Base-by-base conservation (phyloP, 129 eudicot genomes). In the Arctium minus region DNA sequence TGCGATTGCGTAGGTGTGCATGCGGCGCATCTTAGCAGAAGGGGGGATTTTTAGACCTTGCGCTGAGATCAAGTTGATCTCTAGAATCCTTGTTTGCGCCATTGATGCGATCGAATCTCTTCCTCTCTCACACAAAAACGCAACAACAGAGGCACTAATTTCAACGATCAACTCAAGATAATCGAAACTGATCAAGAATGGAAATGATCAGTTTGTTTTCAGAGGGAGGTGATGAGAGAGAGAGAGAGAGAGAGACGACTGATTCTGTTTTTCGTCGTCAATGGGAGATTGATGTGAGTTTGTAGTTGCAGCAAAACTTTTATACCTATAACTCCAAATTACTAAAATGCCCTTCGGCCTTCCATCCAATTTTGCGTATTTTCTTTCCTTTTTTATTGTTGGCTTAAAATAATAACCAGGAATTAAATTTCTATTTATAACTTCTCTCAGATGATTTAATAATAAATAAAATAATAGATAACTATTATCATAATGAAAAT, bases 51-150 rank as follows among this genome's bases (percentile, higher is more conserved):
- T 96, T 1, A 96, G 89, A 18, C 85, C 83, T 83, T 93, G 99
- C 11, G 95, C 99, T 22, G 97, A 93, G 90, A 96, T 91, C 89
- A 96, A 72, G 91, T 89, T 96, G 82, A 96, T 93, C 91, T 96
- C 99, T 0, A 96, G 89, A 68, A 96, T 86, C 48, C 90, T 87
- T 22, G 89, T 81, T 10, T 86, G 79, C 33, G 86, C 35, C 86
- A 78, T 79, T 13, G 72, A 44, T 44, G 13, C 3, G 22, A 65
- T n/a, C 3, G 22, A 65, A 30, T 29, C 44, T 40, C 69, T 81
- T 74, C 72, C 85, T 81, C 84, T 81, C 73, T 2, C 27, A 31
- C 35, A 38, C 13, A 37, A 44, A 11, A 60, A 60, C 68, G 27
- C 68, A 17, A 9, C 13, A 46, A 46, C 15, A 46, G 4, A 46